phyloP scores from a whole-genome alignment of 805 yeast species.

The Candida patagonica region DNA sequence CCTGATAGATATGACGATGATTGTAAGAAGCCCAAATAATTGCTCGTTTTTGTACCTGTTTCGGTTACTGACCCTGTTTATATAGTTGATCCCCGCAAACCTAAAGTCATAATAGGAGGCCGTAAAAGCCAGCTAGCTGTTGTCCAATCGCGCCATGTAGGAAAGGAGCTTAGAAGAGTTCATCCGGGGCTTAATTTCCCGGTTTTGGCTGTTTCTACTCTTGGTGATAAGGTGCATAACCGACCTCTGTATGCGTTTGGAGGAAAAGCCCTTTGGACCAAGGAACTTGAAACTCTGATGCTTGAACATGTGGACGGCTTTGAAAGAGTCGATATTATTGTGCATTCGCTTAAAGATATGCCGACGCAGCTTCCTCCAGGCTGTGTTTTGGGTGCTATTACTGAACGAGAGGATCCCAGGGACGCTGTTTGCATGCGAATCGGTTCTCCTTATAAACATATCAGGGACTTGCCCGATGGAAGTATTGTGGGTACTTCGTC shows the following conservation, averaged over 20 bases:
- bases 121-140: slow-evolving; percentile 84
- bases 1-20: slow-evolving; percentile 8
- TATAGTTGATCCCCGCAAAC: slow-evolving; percentile 12
- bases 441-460: slow-evolving; percentile 50
- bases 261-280: slow-evolving; percentile 94
- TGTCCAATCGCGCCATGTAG: slow-evolving; percentile 71
- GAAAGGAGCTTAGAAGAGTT: slow-evolving; percentile 43
- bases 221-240: slow-evolving; percentile 82
- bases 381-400: slow-evolving; percentile 79
- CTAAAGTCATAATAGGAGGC: slow-evolving; percentile 56
- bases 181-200: slow-evolving; percentile 66
- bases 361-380: slow-evolving; percentile 88
- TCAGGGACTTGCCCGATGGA: slow-evolving; percentile 74
- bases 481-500: slow-evolving; percentile 91
- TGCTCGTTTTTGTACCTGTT: not conserved
- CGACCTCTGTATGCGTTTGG: slow-evolving; percentile 91
- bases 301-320: slow-evolving; percentile 48
- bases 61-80: slow-evolving; percentile 1
- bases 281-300: slow-evolving; percentile 77
- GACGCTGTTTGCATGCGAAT: slow-evolving; percentile 78
- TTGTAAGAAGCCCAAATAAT: slow-evolving; percentile 4
- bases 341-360: slow-evolving; percentile 84
- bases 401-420: slow-evolving; percentile 83
- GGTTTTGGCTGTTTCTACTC: slow-evolving; percentile 69
- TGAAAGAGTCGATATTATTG: slow-evolving; percentile 74